phyloP scores from a whole-genome alignment of 2,329 filamentous ascomycete species.

The Ceratocystis eucalypticola region DNA sequence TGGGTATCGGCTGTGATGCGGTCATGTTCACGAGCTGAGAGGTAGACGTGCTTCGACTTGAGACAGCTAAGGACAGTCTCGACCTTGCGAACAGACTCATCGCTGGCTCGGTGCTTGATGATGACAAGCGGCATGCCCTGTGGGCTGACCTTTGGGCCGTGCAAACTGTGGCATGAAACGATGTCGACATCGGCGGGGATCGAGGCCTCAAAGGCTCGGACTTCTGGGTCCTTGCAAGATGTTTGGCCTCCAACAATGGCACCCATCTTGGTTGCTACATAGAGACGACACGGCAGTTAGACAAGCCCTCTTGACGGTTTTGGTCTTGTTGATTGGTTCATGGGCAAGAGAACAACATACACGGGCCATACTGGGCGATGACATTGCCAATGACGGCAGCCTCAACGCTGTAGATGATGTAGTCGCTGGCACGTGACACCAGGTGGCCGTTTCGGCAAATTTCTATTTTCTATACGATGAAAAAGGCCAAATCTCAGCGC shows the following conservation, averaged over 20 bases:
- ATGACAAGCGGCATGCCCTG: slow-evolving; percentile 82
- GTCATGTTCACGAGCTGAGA: slow-evolving; percentile 79
- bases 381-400: slow-evolving; percentile 79
- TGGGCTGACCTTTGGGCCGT: slow-evolving; percentile 81
- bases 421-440: slow-evolving; percentile 92
- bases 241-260: slow-evolving; percentile 96
- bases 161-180: slow-evolving; percentile 89
- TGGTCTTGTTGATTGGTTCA: background rate
- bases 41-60: slow-evolving; percentile 70
- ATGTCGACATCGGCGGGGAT: slow-evolving; percentile 83
- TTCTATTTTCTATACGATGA: slow-evolving; percentile 52
- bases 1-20: slow-evolving; percentile 97
- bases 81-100: slow-evolving; percentile 63
- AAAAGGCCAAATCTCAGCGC: slow-evolving; percentile 37
- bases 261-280: slow-evolving; percentile 74
- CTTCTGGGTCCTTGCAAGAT: slow-evolving; percentile 94
- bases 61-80: slow-evolving; percentile 72
- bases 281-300: background rate
- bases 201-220: slow-evolving; percentile 80
- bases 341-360: slow-evolving; percentile 37
- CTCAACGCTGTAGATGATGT: slow-evolving; percentile 97
- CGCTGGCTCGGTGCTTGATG: slow-evolving; percentile 80
- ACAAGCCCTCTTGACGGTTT: slow-evolving; percentile 15
- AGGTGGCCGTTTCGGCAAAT: slow-evolving; percentile 90
- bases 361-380: slow-evolving; percentile 80